Evolutionary conservation across 1,284 basidiomycete genomes (phyloP).

Genomic region (Ganoderma meredithae): DNA sequence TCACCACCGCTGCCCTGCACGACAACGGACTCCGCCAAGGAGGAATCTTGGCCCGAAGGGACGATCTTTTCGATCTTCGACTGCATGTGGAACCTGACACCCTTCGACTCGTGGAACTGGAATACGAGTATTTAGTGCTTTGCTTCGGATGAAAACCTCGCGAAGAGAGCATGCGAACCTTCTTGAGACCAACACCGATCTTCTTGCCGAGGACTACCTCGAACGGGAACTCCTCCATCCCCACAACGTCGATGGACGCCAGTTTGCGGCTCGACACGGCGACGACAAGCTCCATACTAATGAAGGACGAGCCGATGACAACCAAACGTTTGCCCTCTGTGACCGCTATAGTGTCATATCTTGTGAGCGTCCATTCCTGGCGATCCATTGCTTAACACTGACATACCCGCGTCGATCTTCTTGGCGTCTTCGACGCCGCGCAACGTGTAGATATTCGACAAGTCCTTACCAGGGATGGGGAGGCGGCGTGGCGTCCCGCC

Average conservation of each 20-base stretch:
- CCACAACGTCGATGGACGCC: slow-evolving; percentile 83
- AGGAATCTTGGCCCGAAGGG: slow-evolving; percentile 56
- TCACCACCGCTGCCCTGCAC: slow-evolving; percentile 57
- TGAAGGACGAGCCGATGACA: slow-evolving; percentile 92
- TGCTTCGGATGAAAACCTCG: not conserved
- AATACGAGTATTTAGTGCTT: not conserved
- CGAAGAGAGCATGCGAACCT: slow-evolving; percentile 52
- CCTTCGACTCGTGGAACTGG: slow-evolving; percentile 81
- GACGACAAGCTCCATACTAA: slow-evolving; percentile 90
- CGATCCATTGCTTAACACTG: not conserved
- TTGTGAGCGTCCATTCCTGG: slow-evolving; percentile 13
- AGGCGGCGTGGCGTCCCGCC: slow-evolving; percentile 75
- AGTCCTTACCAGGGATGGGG: slow-evolving; percentile 80
- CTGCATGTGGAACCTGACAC: slow-evolving; percentile 86
- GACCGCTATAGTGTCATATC: slow-evolving; percentile 26
- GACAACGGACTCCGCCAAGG: slow-evolving; percentile 68
- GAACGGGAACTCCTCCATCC: slow-evolving; percentile 88
- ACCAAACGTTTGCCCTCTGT: slow-evolving; percentile 81
- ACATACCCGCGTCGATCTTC: slow-evolving; percentile 75
- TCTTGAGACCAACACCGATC: slow-evolving; percentile 82
- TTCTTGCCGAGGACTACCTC: slow-evolving; percentile 83
- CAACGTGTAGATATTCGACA: slow-evolving; percentile 84
- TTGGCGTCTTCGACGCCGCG: slow-evolving; percentile 78
- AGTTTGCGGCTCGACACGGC: slow-evolving; percentile 81
- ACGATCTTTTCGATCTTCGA: slow-evolving; percentile 80